Percentiles rank a stretch among this genome's conserved stretches.
phyloP scores from a whole-genome alignment of 2,329 filamentous ascomycete species.

The Claviceps capensis region DNA sequence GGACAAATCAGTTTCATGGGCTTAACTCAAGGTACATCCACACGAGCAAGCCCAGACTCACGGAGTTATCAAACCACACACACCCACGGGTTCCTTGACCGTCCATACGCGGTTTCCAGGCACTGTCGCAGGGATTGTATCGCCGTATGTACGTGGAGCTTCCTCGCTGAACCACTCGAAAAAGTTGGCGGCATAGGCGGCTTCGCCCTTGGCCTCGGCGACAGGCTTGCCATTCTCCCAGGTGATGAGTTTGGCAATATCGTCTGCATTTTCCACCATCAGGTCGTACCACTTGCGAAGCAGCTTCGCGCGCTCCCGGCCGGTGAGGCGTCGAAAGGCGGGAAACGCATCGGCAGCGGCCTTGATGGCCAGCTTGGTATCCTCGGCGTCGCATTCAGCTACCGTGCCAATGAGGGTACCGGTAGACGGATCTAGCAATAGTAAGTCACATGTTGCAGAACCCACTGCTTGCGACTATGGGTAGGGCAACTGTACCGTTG shows the following conservation, averaged over 20 bases:
- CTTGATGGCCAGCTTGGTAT: constrained; percentile 68
- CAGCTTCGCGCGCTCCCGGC: constrained; percentile 59
- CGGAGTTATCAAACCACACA: constrained; percentile 71
- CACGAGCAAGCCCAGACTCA: constrained; percentile 12
- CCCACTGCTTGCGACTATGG: neutral
- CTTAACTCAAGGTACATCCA: neutral
- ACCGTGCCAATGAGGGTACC: constrained; percentile 68
- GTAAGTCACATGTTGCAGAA: neutral
- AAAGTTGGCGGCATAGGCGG: constrained; percentile 59
- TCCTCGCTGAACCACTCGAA: constrained; percentile 75
- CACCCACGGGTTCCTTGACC: constrained; percentile 71
- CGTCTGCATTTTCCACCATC: constrained; percentile 64
- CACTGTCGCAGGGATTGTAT: constrained; percentile 57
- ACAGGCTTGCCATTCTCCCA: constrained; percentile 84
- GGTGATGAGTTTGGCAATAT: constrained; percentile 71
- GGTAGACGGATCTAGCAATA: constrained; percentile 56
- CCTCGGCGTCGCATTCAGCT: constrained; percentile 68
- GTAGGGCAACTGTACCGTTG: constrained; percentile 35
- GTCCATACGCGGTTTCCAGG: constrained; percentile 65
- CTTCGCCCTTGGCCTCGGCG: constrained; percentile 60
- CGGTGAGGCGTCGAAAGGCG: constrained; percentile 56
- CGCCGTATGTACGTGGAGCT: constrained; percentile 59
- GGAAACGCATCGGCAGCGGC: constrained; percentile 69
- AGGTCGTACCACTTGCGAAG: constrained; percentile 73
- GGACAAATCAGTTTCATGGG: neutral